These are phyloP conservation scores for Pistacia vera DNA, from an alignment of 345 rosid species.

Conservation along the genomic window DNA sequence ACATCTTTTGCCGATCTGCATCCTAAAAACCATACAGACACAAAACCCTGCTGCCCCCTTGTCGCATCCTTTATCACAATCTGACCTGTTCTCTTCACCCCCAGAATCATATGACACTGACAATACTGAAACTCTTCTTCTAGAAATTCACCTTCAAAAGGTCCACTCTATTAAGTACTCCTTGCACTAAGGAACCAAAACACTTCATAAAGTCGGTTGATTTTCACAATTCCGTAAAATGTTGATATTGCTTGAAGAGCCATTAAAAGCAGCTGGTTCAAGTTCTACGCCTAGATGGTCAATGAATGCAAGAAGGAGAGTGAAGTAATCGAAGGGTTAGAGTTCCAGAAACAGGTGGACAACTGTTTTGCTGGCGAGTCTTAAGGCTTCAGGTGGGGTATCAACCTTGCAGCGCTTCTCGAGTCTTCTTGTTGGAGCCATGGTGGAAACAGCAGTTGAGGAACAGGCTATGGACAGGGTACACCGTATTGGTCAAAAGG, in stretches of 20 bases:
- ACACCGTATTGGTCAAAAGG: slow-evolving; percentile 78
- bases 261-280: slow-evolving; percentile 69
- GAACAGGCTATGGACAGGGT: slow-evolving; percentile 94
- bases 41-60: slow-evolving; percentile 67
- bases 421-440: slow-evolving; percentile 75
- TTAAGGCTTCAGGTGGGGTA: slow-evolving; percentile 76
- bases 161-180: slow-evolving; percentile 56
- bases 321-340: slow-evolving; percentile 67
- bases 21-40: slow-evolving; percentile 59
- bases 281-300: slow-evolving; percentile 77
- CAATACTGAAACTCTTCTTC: slow-evolving; percentile 24
- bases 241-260: slow-evolving; percentile 63
- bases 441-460: slow-evolving; percentile 95
- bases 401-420: slow-evolving; percentile 84
- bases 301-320: slow-evolving; percentile 67
- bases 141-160: slow-evolving; percentile 47
- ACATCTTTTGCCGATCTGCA: slow-evolving; percentile 79
- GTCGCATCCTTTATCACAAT: slow-evolving; percentile 61
- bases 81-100: slow-evolving; percentile 80
- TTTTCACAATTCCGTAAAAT: slow-evolving; percentile 79
- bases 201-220: slow-evolving; percentile 62
- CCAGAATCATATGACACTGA: slow-evolving; percentile 40
- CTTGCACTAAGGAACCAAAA: slow-evolving; percentile 41
- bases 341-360: slow-evolving; percentile 33
- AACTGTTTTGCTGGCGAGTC: slow-evolving; percentile 77